These are phyloP conservation scores for Coprinopsis sp. DNA, from an alignment of 768 basidiomycete genomes.

Conservation along the genomic window DNA sequence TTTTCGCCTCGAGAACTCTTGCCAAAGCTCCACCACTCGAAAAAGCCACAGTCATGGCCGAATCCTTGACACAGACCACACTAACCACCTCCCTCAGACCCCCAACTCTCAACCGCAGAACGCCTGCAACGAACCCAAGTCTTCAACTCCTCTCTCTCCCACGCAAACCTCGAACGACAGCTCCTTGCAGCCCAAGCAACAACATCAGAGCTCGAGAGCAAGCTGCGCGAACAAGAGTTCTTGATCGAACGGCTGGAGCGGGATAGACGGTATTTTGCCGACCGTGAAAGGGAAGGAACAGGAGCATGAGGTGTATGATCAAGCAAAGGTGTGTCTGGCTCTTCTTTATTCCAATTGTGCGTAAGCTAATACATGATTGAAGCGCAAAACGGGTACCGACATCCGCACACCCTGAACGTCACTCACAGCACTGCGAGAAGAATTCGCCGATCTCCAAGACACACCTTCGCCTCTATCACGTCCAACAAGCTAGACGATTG, in stretches of 20 bases:
- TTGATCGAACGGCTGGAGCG: conserved; percentile 62
- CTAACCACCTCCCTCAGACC: conserved; percentile 33
- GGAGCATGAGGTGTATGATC: conserved; percentile 44
- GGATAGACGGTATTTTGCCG: conserved; percentile 65
- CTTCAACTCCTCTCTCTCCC: conserved; percentile 58
- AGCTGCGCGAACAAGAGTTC: conserved; percentile 60
- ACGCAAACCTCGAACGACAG: conserved; percentile 65
- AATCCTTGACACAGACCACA: background rate
- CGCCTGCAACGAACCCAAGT: conserved; percentile 62
- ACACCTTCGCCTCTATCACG: too few species aligned
- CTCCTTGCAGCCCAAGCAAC: conserved; percentile 56
- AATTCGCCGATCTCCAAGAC: too few species aligned
- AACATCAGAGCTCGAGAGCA: conserved; percentile 61
- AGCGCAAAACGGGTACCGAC: too few species aligned
- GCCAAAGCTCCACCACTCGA: too few species aligned
- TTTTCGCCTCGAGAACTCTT: too few species aligned
- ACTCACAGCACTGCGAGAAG: too few species aligned
- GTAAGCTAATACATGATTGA: too few species aligned
- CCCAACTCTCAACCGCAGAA: conserved; percentile 61
- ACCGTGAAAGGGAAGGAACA: conserved; percentile 63
- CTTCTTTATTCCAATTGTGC: too few species aligned
- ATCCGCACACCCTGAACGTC: too few species aligned
- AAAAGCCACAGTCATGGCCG: too few species aligned
- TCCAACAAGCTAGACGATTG: too few species aligned
- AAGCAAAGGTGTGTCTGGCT: conserved; percentile 57